Conservation (phyloP, 2,329 filamentous ascomycete genomes). For the Aspergillus candidus region DNA sequence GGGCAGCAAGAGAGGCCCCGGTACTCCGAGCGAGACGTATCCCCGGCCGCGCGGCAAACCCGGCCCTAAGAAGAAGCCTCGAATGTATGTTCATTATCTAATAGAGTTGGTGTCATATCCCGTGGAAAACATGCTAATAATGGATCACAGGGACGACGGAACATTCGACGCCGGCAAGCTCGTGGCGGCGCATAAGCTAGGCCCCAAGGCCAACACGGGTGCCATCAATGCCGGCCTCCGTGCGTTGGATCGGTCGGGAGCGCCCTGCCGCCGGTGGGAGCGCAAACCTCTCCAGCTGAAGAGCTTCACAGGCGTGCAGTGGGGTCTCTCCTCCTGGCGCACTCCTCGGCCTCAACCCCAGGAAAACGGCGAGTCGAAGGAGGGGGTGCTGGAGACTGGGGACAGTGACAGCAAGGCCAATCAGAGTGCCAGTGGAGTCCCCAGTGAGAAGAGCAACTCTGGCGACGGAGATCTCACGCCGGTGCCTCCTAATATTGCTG, state of each 20-base stretch:
- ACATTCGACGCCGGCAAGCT: slow-evolving; percentile 38
- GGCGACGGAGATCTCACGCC: slow-evolving; percentile 44
- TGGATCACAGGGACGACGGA: slow-evolving; percentile 44
- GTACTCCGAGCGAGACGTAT: slow-evolving; percentile 51
- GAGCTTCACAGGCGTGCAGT: slow-evolving; percentile 82
- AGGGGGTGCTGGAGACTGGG: slow-evolving; percentile 50
- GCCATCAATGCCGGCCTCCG: slow-evolving; percentile 95
- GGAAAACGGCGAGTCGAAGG: slow-evolving; percentile 55
- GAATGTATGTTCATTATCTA: slow-evolving; percentile 66
- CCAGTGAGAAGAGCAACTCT: slow-evolving; percentile 56
- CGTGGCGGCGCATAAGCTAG: slow-evolving; percentile 65
- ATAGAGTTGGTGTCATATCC: not conserved
- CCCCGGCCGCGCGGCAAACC: slow-evolving; percentile 79
- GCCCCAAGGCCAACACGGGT: slow-evolving; percentile 92
- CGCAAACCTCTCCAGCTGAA: slow-evolving; percentile 78
- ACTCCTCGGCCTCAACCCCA: slow-evolving; percentile 45
- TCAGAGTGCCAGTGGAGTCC: slow-evolving; percentile 50
- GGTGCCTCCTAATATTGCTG: slow-evolving; percentile 41
- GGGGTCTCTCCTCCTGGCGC: slow-evolving; percentile 78
- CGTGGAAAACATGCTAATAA: not conserved
- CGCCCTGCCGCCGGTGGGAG: slow-evolving; percentile 87
- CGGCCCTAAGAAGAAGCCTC: slow-evolving; percentile 92
- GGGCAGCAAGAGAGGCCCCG: slow-evolving; percentile 53
- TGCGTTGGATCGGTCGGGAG: slow-evolving; percentile 84
- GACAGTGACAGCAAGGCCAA: slow-evolving; percentile 54